Conservation (phyloP, 768 basidiomycete genomes). For the Aureoboletus auriporus region DNA sequence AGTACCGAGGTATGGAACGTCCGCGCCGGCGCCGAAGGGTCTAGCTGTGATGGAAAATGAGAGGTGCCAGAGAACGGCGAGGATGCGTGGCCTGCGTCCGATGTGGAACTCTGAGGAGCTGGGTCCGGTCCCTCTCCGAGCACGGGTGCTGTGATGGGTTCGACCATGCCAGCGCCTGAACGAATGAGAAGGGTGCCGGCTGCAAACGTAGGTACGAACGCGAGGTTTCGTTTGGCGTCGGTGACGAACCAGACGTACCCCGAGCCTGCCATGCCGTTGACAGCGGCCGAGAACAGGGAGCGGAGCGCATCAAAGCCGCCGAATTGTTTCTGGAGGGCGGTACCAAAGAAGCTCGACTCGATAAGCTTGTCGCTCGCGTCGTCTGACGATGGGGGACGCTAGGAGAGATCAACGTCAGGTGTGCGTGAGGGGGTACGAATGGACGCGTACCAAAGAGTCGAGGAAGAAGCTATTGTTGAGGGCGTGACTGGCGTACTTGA, state of each 20-base stretch:
- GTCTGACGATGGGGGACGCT: slow-evolving; percentile 32
- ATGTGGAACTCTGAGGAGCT: background rate
- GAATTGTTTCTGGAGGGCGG: slow-evolving; percentile 39
- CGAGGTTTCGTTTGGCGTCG: slow-evolving; percentile 57
- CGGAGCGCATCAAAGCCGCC: slow-evolving; percentile 67
- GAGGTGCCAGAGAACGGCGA: slow-evolving; percentile 45
- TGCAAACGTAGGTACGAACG: slow-evolving; percentile 82
- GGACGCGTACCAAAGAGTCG: slow-evolving; percentile 65
- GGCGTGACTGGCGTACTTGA: slow-evolving; percentile 89
- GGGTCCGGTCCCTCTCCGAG: slow-evolving; percentile 23
- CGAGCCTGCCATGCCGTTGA: slow-evolving; percentile 69
- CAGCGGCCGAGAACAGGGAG: slow-evolving; percentile 72
- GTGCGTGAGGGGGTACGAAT: background rate
- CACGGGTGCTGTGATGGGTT: slow-evolving; percentile 23
- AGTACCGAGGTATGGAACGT: slow-evolving; percentile 24
- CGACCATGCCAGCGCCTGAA: slow-evolving; percentile 40
- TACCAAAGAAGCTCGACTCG: slow-evolving; percentile 14
- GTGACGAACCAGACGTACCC: slow-evolving; percentile 90
- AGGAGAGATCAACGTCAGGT: background rate
- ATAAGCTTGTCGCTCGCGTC: slow-evolving; percentile 18
- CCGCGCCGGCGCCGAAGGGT: slow-evolving; percentile 29
- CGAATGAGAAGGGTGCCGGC: slow-evolving; percentile 83
- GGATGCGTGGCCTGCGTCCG: slow-evolving; percentile 27
- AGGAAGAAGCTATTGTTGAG: slow-evolving; percentile 97
- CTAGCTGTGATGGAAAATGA: slow-evolving; percentile 22